A percentile compares a stretch with the other conserved stretches of the same genome.
These are phyloP conservation scores for Chenopodium formosanum DNA, from an alignment of 148 eudicot genomes.

Conservation along the genomic window DNA sequence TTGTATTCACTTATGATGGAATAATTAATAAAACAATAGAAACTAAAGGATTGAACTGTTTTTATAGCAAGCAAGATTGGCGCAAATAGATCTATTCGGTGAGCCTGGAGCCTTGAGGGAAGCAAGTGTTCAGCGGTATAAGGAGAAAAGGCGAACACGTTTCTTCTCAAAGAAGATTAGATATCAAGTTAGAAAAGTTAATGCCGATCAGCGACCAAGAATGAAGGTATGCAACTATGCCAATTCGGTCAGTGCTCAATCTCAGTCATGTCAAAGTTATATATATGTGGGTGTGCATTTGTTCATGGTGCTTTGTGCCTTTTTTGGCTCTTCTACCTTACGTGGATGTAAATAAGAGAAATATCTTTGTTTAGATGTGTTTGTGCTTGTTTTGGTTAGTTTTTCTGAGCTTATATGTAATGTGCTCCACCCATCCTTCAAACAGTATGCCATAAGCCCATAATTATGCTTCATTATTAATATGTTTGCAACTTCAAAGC, in stretches of 20 bases:
- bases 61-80: conserved; percentile 60
- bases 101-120: conserved; percentile 74
- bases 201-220: conserved; percentile 83
- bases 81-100: conserved; percentile 74
- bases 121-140: conserved; percentile 82
- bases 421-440: neutral
- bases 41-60: neutral
- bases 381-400: neutral
- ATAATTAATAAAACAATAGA: neutral
- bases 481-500: neutral
- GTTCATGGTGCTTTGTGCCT: conserved; percentile 35
- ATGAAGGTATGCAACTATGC: conserved; percentile 60
- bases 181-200: conserved; percentile 84
- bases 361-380: conserved; percentile 1
- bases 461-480: too few relatives aligned
- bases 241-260: conserved; percentile 17
- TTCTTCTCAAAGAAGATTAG: conserved; percentile 89
- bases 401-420: neutral
- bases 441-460: too few relatives aligned
- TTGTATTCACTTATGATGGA: neutral
- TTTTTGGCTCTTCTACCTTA: neutral
- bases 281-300: neutral
- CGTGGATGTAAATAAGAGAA: neutral
- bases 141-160: conserved; percentile 79
- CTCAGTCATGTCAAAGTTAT: conserved; percentile 4